Evolutionary conservation across 2,329 filamentous ascomycete species (phyloP).

Genomic region (Epichloe hybrida): DNA sequence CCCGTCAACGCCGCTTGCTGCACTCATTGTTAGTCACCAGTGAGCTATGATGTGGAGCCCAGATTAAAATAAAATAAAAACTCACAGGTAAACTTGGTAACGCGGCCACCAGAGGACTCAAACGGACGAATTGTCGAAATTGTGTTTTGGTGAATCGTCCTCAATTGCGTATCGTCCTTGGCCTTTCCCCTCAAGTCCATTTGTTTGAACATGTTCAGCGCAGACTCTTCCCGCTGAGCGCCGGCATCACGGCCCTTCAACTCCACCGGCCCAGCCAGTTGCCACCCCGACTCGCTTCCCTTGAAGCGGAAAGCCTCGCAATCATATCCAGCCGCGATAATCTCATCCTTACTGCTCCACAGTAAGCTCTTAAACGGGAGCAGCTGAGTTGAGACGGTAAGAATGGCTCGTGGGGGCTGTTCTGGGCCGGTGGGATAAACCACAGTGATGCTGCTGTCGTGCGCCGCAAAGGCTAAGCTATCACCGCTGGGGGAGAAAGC

Average conservation of each 20-base stretch:
- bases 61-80: conserved; percentile 23
- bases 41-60: background rate
- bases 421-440: conserved; percentile 90
- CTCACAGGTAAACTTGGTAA: conserved; percentile 81
- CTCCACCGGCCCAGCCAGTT: conserved; percentile 70
- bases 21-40: conserved; percentile 14
- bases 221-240: conserved; percentile 69
- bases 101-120: conserved; percentile 47
- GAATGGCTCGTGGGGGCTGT: conserved; percentile 76
- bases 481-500: conserved; percentile 81
- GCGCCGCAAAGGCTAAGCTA: conserved; percentile 84
- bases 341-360: conserved; percentile 85
- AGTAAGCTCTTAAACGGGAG: conserved; percentile 86
- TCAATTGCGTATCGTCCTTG: conserved; percentile 85
- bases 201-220: conserved; percentile 94
- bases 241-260: conserved; percentile 50
- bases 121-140: conserved; percentile 74
- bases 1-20: conserved; percentile 72
- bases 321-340: conserved; percentile 87
- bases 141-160: conserved; percentile 94
- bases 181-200: conserved; percentile 96
- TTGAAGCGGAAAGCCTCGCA: conserved; percentile 82
- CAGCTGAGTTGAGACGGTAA: conserved; percentile 80
- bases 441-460: conserved; percentile 92
- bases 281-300: conserved; percentile 69